Evolutionary conservation across 257 asterid genomes (phyloP), one percentile per base, ranked within the genome.

Genomic region (Solanum medicagineum): DNA sequence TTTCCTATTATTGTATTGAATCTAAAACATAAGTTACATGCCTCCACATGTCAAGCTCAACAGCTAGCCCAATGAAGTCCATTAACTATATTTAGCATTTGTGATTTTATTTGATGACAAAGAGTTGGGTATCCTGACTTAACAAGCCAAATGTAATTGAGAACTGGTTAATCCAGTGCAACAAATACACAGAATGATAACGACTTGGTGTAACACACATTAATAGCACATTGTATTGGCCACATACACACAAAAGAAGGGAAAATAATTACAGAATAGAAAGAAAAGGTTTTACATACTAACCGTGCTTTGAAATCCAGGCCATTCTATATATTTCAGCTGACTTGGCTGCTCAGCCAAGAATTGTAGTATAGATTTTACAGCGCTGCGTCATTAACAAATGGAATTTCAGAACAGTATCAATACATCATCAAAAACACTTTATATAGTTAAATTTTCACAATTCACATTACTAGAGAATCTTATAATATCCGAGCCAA

Each of bases 261-360:
- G n/a, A 49, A 29, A 24, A 60, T 49, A 55, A 7, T 9, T 3
- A 36, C 2, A 63, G 83, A 71, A 36, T 47, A 51, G 45, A 54
- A 54, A 53, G 68, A 75, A 36, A 24, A 49, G 56, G 22, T 16
- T 42, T 12, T 68, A 53, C 59, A 65, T 16, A 87, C 90, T 87
- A 83, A 90, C 93, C 47, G 91, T 90, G 89, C 88, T 89, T 56
- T 81, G 90, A 69, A 90, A 87, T 88, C 87, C 86, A 82, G 93
- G 91, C 93, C 93, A 91, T 80, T 91, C 91, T 60, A 91, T 89
- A 87, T 91, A 88, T 88, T 87, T 89, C 62, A 91, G 90, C 90
- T 91, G 93, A 69, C 87, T 84, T 44, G 93, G 93, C 87, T 91
- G 93, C 87, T 91, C 89, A 70, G 60, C 85, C 17, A 91, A 88